phyloP scores from a whole-genome alignment of 148 eudicot species.

The Rhododendron kiyosumense region DNA sequence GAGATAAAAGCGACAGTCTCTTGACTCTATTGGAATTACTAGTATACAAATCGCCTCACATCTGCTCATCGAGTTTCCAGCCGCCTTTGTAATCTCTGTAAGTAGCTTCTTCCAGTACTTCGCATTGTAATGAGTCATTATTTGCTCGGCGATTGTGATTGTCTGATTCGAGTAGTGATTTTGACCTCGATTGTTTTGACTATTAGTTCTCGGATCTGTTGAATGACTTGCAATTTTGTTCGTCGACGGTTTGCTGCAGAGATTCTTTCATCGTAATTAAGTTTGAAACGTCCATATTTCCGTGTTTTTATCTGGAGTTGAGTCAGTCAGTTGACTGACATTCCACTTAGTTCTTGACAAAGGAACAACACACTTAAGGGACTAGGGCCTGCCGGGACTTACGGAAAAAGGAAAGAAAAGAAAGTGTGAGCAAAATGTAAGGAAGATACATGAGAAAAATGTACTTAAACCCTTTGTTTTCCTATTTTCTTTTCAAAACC shows the following conservation, averaged over 20 bases:
- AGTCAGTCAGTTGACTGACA: neutral
- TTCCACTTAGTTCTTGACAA: neutral
- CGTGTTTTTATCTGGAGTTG: neutral
- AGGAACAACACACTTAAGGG: neutral
- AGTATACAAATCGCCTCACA: neutral
- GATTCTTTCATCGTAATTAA: neutral
- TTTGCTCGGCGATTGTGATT: neutral
- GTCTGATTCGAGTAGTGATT: neutral
- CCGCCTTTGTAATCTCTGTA: neutral
- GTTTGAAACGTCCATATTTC: neutral
- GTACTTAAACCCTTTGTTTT: neutral
- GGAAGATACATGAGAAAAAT: neutral
- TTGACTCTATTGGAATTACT: neutral
- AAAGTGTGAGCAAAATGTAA: neutral
- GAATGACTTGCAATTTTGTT: neutral
- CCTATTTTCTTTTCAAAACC: too few species aligned
- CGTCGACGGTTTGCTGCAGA: neutral
- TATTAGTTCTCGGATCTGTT: constrained; percentile 7
- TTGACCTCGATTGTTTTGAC: neutral
- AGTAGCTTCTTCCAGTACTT: neutral
- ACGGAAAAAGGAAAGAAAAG: neutral
- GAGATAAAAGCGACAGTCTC: neutral
- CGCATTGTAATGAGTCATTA: neutral
- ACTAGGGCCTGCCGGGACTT: neutral
- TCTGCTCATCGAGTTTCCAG: neutral